These are phyloP conservation scores for Blastocystis sp. DNA, from an alignment of 352 stramenopile species.

Conservation along the genomic window DNA sequence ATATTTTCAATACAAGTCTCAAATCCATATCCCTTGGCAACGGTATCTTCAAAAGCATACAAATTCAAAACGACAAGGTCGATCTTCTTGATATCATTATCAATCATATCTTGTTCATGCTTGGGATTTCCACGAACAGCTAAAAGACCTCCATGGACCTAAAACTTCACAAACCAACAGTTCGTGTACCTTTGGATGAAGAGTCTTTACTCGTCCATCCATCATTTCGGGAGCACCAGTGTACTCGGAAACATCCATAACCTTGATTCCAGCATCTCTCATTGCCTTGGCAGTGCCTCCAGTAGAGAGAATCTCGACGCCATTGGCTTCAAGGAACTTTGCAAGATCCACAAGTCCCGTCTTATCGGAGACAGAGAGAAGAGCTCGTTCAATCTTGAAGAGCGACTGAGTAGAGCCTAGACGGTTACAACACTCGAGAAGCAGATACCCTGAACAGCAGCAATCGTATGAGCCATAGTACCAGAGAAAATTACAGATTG, in stretches of 20 bases:
- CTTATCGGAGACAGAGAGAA: slow-evolving; percentile 99
- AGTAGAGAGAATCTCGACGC: slow-evolving; percentile 93
- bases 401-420: slow-evolving; percentile 40
- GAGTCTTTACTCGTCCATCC: slow-evolving; percentile 96
- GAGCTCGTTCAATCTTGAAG: slow-evolving; percentile 78
- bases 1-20: slow-evolving; percentile 99
- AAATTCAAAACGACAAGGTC: slow-evolving; percentile 98
- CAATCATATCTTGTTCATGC: slow-evolving; percentile 89
- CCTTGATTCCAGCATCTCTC: slow-evolving; percentile 82
- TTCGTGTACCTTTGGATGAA: slow-evolving; percentile 85
- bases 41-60: slow-evolving; percentile 95
- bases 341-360: slow-evolving; percentile 90
- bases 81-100: slow-evolving; percentile 87
- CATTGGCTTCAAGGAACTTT: slow-evolving; percentile 80
- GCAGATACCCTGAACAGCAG: slow-evolving; percentile 44
- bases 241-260: slow-evolving; percentile 92
- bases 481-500: background rate
- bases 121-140: slow-evolving; percentile 89
- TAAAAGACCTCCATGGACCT: slow-evolving; percentile 91
- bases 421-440: background rate
- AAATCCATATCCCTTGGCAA: slow-evolving; percentile 82
- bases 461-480: slow-evolving; percentile 54
- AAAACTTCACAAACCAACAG: background rate
- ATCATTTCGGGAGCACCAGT: slow-evolving; percentile 94
- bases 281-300: slow-evolving; percentile 92